A percentile compares a stretch with the other conserved stretches of the same genome.
phyloP scores from a whole-genome alignment of 148 eudicot species.

The Mesembryanthemum crystallinum region DNA sequence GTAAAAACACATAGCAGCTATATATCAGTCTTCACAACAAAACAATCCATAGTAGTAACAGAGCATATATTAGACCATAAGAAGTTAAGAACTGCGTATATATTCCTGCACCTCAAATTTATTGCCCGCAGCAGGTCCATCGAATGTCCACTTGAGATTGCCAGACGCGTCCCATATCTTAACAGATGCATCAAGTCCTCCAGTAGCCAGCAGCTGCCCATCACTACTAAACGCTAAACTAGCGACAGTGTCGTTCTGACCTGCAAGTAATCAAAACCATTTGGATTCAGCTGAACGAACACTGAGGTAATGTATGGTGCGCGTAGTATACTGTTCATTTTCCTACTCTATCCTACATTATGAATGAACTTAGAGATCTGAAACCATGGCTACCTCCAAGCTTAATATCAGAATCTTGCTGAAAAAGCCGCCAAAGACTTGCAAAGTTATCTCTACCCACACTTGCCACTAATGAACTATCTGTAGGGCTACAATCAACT shows the following conservation, averaged over 20 bases:
- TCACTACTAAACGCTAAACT: slow-evolving; percentile 1
- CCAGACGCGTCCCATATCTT: slow-evolving; percentile 8
- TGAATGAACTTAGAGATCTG: too few relatives aligned
- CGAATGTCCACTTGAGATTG: not conserved
- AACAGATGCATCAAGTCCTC: slow-evolving; percentile 9
- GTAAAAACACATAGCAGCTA: not conserved
- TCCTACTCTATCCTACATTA: too few relatives aligned
- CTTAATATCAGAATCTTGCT: not conserved
- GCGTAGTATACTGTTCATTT: too few relatives aligned
- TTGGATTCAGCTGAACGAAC: not conserved
- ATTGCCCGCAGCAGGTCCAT: not conserved
- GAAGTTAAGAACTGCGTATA: too few relatives aligned
- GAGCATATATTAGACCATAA: not conserved
- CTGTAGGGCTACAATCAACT: slow-evolving; percentile 6
- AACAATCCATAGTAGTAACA: not conserved
- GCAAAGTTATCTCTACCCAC: not conserved
- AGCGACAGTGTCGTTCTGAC: not conserved
- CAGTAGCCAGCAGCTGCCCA: slow-evolving; percentile 3
- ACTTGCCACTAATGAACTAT: slow-evolving; percentile 8
- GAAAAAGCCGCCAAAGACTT: not conserved
- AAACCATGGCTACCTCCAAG: not conserved
- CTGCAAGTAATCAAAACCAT: not conserved
- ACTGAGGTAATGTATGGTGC: too few relatives aligned
- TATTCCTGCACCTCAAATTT: too few relatives aligned
- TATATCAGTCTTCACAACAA: not conserved